phyloP scores from a whole-genome alignment of 2,329 filamentous ascomycete species.

The Magnaporthiopsis poae region DNA sequence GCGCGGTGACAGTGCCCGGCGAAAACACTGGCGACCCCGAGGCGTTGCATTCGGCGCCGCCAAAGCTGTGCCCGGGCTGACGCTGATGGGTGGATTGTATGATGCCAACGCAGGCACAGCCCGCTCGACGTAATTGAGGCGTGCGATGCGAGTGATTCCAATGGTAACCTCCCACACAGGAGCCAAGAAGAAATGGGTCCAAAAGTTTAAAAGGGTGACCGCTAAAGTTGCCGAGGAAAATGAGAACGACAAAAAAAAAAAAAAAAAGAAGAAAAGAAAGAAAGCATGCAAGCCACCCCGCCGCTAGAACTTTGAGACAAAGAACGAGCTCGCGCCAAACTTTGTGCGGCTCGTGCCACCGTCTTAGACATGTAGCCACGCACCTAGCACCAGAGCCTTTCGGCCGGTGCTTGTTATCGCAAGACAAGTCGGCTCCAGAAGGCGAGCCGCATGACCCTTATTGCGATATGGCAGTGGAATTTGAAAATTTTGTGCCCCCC shows the following conservation, averaged over 20 bases:
- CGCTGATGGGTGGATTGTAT: not conserved
- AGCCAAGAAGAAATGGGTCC: not conserved
- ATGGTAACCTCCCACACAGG: not conserved
- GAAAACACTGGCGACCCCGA: not conserved
- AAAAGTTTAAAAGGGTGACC: not conserved
- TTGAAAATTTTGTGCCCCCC: too few relatives aligned
- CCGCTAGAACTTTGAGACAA: not conserved
- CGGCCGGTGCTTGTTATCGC: not conserved
- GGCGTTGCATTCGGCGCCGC: not conserved
- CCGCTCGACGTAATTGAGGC: not conserved
- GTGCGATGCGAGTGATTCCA: not conserved
- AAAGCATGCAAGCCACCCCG: not conserved
- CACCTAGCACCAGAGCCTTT: not conserved
- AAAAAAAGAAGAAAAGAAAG: not conserved
- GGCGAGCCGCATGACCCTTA: not conserved
- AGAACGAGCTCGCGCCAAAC: not conserved
- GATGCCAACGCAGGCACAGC: not conserved
- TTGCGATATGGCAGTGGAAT: not conserved
- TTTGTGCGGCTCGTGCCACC: not conserved
- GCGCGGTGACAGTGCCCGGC: not conserved
- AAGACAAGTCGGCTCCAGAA: not conserved
- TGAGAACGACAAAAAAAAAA: not conserved
- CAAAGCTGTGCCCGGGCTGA: not conserved
- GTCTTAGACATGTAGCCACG: not conserved
- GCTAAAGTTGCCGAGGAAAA: not conserved